phyloP scores from a whole-genome alignment of 768 basidiomycete genomes.

The Tephrocybe sp. region DNA sequence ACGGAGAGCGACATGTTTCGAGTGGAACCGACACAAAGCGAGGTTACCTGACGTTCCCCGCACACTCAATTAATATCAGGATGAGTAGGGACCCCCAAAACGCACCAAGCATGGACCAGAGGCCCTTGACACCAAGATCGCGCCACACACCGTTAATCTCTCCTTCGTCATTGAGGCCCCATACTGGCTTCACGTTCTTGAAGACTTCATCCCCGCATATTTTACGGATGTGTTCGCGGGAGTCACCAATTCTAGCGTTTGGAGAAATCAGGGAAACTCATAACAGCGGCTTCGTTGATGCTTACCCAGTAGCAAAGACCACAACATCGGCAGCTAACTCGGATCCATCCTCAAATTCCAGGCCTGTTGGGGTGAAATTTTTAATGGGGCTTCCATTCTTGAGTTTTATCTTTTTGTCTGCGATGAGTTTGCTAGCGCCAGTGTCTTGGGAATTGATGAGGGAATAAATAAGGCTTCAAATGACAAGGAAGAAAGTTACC shows the following conservation, averaged over 20 bases:
- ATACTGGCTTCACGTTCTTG: constrained; percentile 45
- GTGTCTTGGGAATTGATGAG: constrained; percentile 35
- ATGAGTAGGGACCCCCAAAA: neutral
- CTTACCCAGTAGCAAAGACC: constrained; percentile 49
- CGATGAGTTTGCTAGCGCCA: constrained; percentile 55
- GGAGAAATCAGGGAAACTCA: neutral
- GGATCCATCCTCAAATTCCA: constrained; percentile 47
- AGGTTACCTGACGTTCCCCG: constrained; percentile 53
- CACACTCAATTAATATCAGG: neutral
- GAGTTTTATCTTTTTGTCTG: constrained; percentile 66
- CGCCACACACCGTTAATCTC: constrained; percentile 52
- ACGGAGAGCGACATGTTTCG: constrained; percentile 65
- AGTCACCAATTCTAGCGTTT: constrained; percentile 41
- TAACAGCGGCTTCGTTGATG: no score
- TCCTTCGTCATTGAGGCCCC: constrained; percentile 66
- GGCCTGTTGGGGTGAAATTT: constrained; percentile 37
- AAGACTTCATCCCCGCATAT: constrained; percentile 46
- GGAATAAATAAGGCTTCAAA: neutral
- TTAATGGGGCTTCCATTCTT: constrained; percentile 53
- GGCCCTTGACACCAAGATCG: constrained; percentile 46
- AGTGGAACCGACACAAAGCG: constrained; percentile 57
- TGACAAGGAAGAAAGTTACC: constrained; percentile 33
- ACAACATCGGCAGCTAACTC: constrained; percentile 47
- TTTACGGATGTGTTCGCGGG: constrained; percentile 33
- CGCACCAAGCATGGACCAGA: constrained; percentile 63